Conservation (phyloP, 2,329 filamentous ascomycete genomes). For the Penicillium expansum region DNA sequence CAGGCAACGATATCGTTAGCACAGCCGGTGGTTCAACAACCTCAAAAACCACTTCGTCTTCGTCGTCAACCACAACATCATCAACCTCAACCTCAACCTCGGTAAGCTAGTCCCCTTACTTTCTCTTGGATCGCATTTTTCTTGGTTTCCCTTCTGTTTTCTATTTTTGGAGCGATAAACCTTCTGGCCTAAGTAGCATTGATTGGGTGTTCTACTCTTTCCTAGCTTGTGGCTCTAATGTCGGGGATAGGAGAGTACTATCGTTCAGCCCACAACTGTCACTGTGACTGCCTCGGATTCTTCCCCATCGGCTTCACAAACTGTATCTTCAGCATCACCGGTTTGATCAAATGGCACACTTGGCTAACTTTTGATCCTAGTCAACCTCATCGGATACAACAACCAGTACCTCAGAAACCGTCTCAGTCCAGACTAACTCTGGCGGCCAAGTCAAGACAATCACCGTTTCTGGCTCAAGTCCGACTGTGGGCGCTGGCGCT, state of each 20-base stretch:
- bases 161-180: not conserved
- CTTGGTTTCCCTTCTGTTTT: slow-evolving; percentile 5
- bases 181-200: not conserved
- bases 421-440: slow-evolving; percentile 26
- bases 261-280: slow-evolving; percentile 15
- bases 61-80: slow-evolving; percentile 9
- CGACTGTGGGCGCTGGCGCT: slow-evolving; percentile 17
- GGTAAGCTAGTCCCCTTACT: slow-evolving; percentile 18
- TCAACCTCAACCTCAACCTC: slow-evolving; percentile 22
- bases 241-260: slow-evolving; percentile 21
- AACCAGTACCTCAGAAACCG: slow-evolving; percentile 14
- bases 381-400: slow-evolving; percentile 10
- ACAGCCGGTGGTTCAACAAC: slow-evolving; percentile 27
- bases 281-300: slow-evolving; percentile 10
- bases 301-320: slow-evolving; percentile 1
- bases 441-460: slow-evolving; percentile 31
- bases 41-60: slow-evolving; percentile 16
- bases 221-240: slow-evolving; percentile 17
- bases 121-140: not conserved
- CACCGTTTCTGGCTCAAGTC: slow-evolving; percentile 23
- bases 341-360: not conserved
- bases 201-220: slow-evolving; percentile 7
- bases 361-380: slow-evolving; percentile 13
- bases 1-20: slow-evolving; percentile 32
- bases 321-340: slow-evolving; percentile 9